Conservation (phyloP, 2,329 filamentous ascomycete genomes). For the Venturia asperata region DNA sequence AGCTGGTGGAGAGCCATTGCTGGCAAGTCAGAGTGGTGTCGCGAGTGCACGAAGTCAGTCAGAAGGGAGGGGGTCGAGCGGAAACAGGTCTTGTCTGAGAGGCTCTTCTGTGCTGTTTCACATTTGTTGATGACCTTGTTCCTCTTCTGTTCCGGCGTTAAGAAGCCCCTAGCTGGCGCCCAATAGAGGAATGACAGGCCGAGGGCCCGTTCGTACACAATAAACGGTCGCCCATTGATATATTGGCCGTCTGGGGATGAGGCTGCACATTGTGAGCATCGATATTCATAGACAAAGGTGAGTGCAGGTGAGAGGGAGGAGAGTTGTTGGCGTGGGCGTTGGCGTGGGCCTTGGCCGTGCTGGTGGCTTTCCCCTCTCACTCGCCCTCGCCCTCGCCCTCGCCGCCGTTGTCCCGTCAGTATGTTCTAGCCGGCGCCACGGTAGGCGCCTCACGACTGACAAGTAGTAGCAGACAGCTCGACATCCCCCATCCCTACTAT, state of each 20-base stretch:
- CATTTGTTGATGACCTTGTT: conserved; percentile 12
- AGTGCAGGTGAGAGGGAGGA: not conserved
- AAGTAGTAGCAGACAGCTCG: no score
- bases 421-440: not conserved
- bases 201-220: not conserved
- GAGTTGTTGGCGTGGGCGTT: not conserved
- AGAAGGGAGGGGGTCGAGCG: conserved; percentile 11
- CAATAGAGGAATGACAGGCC: not conserved
- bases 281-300: not conserved
- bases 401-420: not conserved
- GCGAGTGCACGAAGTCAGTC: not conserved
- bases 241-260: conserved; percentile 9
- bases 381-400: no score
- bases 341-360: no score
- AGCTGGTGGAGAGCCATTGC: not conserved
- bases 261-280: not conserved
- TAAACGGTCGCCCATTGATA: conserved; percentile 11
- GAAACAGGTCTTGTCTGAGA: conserved; percentile 5
- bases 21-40: conserved; percentile 14
- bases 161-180: not conserved
- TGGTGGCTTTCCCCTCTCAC: conserved; percentile 2
- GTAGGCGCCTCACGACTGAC: not conserved
- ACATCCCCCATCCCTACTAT: no score
- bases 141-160: conserved; percentile 2
- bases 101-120: conserved; percentile 8